Percentiles rank a stretch among this genome's conserved stretches.
These are phyloP conservation scores for Phytopythium montanum DNA, from an alignment of 352 stramenopile genomes.

Conservation along the genomic window DNA sequence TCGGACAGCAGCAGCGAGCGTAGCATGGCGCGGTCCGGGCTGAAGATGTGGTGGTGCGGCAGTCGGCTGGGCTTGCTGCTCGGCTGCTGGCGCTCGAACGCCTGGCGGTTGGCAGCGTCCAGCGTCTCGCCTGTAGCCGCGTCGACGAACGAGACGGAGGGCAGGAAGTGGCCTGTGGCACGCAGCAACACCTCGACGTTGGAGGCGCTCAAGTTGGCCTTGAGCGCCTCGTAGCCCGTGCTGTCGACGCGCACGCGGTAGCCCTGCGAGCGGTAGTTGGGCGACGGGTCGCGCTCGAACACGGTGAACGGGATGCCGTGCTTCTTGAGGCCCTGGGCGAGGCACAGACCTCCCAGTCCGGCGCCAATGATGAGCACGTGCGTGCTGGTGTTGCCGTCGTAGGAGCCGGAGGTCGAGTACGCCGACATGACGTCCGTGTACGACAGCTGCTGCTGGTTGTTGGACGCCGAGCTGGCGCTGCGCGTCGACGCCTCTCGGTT, in stretches of 20 bases:
- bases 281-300: slow-evolving; percentile 57
- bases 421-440: too few relatives aligned
- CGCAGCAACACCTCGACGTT: slow-evolving; percentile 60
- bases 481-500: too few relatives aligned
- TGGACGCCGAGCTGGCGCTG: too few relatives aligned
- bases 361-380: slow-evolving; percentile 48
- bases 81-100: slow-evolving; percentile 9
- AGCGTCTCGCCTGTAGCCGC: too few relatives aligned
- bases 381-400: slow-evolving; percentile 13
- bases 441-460: too few relatives aligned
- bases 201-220: slow-evolving; percentile 33
- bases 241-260: slow-evolving; percentile 63
- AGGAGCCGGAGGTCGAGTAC: not conserved
- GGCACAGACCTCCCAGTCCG: slow-evolving; percentile 54
- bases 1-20: slow-evolving; percentile 41
- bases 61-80: not conserved
- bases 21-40: slow-evolving; percentile 42
- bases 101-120: too few relatives aligned
- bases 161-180: slow-evolving; percentile 47
- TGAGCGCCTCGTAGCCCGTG: slow-evolving; percentile 51
- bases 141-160: slow-evolving; percentile 47
- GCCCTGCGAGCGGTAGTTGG: slow-evolving; percentile 58
- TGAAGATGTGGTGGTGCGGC: slow-evolving; percentile 41
- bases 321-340: slow-evolving; percentile 58
- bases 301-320: slow-evolving; percentile 61